These are phyloP conservation scores for Exophiala dermatitidis DNA, from an alignment of 2,329 filamentous ascomycete species.

Conservation along the genomic window DNA sequence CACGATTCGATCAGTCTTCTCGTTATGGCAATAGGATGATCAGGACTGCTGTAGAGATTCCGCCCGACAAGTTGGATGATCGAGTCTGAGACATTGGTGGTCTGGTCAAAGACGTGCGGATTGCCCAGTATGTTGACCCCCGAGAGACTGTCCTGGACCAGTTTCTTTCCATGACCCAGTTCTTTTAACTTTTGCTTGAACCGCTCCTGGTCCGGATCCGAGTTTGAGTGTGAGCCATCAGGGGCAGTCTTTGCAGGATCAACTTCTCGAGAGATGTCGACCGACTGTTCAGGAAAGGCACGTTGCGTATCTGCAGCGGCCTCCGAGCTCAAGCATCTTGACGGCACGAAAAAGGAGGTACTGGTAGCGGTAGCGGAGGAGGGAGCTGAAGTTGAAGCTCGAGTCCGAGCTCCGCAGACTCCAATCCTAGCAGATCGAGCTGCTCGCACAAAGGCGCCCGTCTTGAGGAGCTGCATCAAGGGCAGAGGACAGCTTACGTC, in stretches of 20 bases:
- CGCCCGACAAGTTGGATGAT: slow-evolving; percentile 69
- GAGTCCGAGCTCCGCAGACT: slow-evolving; percentile 4
- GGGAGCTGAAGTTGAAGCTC: not conserved
- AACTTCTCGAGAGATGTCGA: slow-evolving; percentile 14
- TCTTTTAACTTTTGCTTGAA: slow-evolving; percentile 10
- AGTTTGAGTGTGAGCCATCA: not conserved
- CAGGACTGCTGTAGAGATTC: slow-evolving; percentile 77
- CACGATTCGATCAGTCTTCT: slow-evolving; percentile 85
- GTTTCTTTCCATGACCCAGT: slow-evolving; percentile 14
- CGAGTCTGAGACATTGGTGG: slow-evolving; percentile 74
- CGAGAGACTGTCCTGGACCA: slow-evolving; percentile 12
- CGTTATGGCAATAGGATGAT: slow-evolving; percentile 87
- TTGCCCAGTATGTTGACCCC: slow-evolving; percentile 22
- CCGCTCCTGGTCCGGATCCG: not conserved
- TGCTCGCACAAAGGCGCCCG: slow-evolving; percentile 23
- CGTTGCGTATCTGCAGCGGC: slow-evolving; percentile 5
- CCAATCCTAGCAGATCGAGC: slow-evolving; percentile 16
- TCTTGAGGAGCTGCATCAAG: slow-evolving; percentile 23
- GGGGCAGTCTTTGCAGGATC: slow-evolving; percentile 21
- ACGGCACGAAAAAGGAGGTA: not conserved
- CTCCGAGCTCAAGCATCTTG: slow-evolving; percentile 19
- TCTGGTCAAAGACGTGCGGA: slow-evolving; percentile 50
- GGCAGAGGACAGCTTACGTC: not conserved
- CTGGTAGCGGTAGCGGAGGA: too few relatives aligned
- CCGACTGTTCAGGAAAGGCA: slow-evolving; percentile 22